Evolutionary conservation across 176 grass and related monocot genomes (phyloP), one percentile per base, ranked within the genome.

Genomic region (Zea mays): DNA sequence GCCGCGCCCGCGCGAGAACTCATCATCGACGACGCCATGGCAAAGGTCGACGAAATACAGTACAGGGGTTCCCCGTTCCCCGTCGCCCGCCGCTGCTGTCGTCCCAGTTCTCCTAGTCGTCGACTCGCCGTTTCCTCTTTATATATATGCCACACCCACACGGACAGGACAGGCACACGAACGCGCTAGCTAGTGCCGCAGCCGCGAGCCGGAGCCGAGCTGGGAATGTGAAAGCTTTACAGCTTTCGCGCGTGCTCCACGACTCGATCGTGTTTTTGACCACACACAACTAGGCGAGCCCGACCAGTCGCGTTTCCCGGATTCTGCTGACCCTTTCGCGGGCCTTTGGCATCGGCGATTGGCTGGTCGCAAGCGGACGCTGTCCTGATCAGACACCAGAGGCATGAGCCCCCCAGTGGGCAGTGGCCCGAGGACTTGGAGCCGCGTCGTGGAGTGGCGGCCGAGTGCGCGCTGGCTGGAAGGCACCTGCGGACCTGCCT

Each of bases 61-160:
- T 15, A 8, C 52, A 19, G 8, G 8, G 16, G 51, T 2, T 19
- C 52, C 0, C 17, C 51, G 3, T 15, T 21, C 3, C 13, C 11
- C 46, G 15, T 7, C 15, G 16, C 15, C 40, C 4, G 38, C 4
- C 9, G 45, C 7, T 7, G 14, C 40, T 2, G 46, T 8, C 8
- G 15, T 52, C 6, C 6, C 8, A 2, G 6, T 34, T 21, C 3
- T 52, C 1, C 11, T 13, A 6, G 33, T 54, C 38, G 19, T 6
- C 57, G n/a, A n/a, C n/a, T n/a, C n/a, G n/a, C n/a, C n/a, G 43
- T 19, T 36, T 4, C 2, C 3, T 6, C 4, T 19, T 54, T 72
- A 62, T 87, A 83, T 87, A 83, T 10, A n/a, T n/a, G 52, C 52
- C 52, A 56, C 52, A 8, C 52, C n/a, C n/a, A n/a, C n/a, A n/a